phyloP scores from a whole-genome alignment of 768 basidiomycete species.

The Aureoboletus auriporus region DNA sequence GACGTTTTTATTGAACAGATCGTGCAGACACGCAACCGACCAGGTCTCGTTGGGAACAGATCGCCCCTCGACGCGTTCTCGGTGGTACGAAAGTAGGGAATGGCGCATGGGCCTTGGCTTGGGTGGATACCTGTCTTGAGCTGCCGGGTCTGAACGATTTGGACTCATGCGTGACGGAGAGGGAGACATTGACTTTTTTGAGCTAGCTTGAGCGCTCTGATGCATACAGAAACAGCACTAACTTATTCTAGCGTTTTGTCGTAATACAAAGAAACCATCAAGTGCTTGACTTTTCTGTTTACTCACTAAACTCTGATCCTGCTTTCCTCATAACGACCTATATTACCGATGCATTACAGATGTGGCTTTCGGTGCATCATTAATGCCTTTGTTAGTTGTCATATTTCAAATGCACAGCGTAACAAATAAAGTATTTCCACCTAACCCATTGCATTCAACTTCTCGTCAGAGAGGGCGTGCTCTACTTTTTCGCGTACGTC shows the following conservation, averaged over 20 bases:
- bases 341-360: too few species aligned
- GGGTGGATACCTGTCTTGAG: constrained; percentile 59
- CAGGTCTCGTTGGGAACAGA: constrained; percentile 51
- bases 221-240: neutral
- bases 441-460: too few species aligned
- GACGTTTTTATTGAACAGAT: constrained; percentile 40
- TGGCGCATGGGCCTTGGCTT: constrained; percentile 77
- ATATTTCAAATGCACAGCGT: too few species aligned
- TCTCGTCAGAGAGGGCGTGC: too few species aligned
- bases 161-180: constrained; percentile 19
- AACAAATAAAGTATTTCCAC: too few species aligned
- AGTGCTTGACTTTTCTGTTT: too few species aligned
- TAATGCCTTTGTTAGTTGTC: too few species aligned
- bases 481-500: too few species aligned
- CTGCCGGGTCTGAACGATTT: constrained; percentile 19
- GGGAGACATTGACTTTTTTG: constrained; percentile 15
- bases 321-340: too few species aligned
- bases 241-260: neutral
- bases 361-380: too few species aligned
- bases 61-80: constrained; percentile 50
- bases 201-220: constrained; percentile 1
- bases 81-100: constrained; percentile 76
- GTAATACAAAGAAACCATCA: neutral
- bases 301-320: too few species aligned
- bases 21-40: constrained; percentile 78